phyloP scores from a whole-genome alignment of 495 filamentous ascomycete genomes.

The Cercophora newfieldiana region DNA sequence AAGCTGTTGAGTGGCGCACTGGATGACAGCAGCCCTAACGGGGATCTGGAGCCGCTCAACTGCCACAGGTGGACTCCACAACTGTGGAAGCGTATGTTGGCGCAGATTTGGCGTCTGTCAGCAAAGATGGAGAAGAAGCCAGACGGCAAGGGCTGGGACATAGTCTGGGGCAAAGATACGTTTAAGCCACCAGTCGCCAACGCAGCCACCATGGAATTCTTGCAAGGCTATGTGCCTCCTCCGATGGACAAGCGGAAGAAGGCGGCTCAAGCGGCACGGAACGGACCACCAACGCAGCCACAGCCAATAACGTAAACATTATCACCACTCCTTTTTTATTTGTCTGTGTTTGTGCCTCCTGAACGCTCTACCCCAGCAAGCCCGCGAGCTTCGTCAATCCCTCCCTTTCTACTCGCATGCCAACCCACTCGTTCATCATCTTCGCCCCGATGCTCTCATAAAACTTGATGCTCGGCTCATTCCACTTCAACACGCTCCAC shows the following conservation, averaged over 20 bases:
- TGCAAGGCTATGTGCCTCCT: conserved; percentile 21
- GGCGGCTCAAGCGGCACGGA: not conserved
- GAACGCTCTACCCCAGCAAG: conserved; percentile 33
- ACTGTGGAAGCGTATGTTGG: conserved; percentile 34
- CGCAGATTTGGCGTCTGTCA: conserved; percentile 36
- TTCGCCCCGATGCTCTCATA: conserved; percentile 83
- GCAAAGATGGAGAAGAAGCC: conserved; percentile 32
- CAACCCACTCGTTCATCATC: conserved; percentile 82
- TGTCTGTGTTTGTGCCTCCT: not conserved
- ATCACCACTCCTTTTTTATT: not conserved
- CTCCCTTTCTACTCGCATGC: conserved; percentile 83
- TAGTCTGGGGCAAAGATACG: conserved; percentile 38
- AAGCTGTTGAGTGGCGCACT: conserved; percentile 37
- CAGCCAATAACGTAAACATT: not conserved
- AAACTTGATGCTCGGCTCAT: conserved; percentile 84
- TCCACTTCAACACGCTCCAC: conserved; percentile 93
- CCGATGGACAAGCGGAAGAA: no score
- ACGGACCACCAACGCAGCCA: not conserved
- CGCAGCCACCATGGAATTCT: conserved; percentile 28
- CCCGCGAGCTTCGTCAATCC: conserved; percentile 62
- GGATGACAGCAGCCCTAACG: conserved; percentile 39
- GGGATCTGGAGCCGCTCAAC: conserved; percentile 32
- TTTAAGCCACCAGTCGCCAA: conserved; percentile 19
- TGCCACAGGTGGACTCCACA: conserved; percentile 26
- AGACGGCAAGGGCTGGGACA: conserved; percentile 19